Base-by-base conservation (phyloP, 768 basidiomycete species). In the Tulasnella sp. region DNA sequence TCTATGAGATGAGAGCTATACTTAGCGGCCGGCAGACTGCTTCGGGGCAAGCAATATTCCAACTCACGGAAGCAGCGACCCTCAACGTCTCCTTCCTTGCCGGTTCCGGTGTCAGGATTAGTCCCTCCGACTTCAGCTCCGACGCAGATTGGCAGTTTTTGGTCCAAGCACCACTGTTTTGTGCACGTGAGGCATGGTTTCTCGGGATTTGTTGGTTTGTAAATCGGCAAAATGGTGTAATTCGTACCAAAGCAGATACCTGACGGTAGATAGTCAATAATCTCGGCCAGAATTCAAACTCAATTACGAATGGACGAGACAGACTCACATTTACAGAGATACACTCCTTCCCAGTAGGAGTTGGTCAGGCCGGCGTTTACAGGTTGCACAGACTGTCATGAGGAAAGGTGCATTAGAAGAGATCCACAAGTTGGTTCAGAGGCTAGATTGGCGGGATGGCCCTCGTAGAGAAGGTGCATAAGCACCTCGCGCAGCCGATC, bases 21-120 rank as follows among this genome's bases (percentile, higher is more conserved):
- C 76, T 76, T 76, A 76, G 74, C 78, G 78, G 42, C 40, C 52
- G 3, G 26, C n/a, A n/a, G 29, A 70, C 44, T 17, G 75, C 72
- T 84, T 92, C 77, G 80, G 95, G 93, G 91, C 82, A 95, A 95
- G 84, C 94, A 96, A 79, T 35, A 19, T 9, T 36, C 11, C 74
- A 69, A 85, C 94, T 78, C 81, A 96, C 94, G 92, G 82, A 96
- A 96, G 84, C 95, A 97, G 79, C 94, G 84, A 72, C 94, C 94
- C 82, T 95, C 94, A 29, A 97, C 92, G 80, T 96, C 94, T 52
- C 95, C 95, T 80, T 96, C 95, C 78, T 91, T 95, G 39, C 95
- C 95, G 5, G 94, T 95, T 14, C 91, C 93, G 19, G 91, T 94
- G 80, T 97, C 95, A 34, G 92, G 92, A 80, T 97, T 87, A 29